Base-by-base conservation (phyloP, 345 rosid genomes). In the Garcia nutans region DNA sequence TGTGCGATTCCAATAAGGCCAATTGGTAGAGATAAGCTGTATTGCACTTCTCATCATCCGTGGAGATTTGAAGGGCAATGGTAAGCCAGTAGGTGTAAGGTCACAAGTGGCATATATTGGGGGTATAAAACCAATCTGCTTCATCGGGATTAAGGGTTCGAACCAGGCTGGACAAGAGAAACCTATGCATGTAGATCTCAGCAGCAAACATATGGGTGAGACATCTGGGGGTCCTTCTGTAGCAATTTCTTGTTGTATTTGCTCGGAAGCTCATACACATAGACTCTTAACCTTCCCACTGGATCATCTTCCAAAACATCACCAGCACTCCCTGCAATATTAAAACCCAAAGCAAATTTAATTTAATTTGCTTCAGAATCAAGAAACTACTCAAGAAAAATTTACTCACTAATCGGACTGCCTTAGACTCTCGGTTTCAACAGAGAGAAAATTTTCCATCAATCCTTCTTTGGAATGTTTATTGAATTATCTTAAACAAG, bases 161-260 rank as follows among this genome's bases (percentile, higher is more conserved):
- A 66, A 95, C 97, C n/a, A 96, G 87, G 42, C 97, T 95, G 7
- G 99, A 89, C 69, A 95, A 79, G 22, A 95, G 93, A 79, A 95
- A 93, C 72, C 97, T 85, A 71, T 95, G 99, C 97, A 93, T 93
- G 67, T 75, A 95, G 57, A 93, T 90, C 87, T 93, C 98, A 0
- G 98, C 98, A 63, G 99, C 99, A 85, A 95, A 95, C 99, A 95
- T 95, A 81, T 95, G 97, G 17, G 88, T 85, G 67, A 95, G 91
- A 79, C 99, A 95, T 85, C 99, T 86, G 23, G 97, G n/a, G 91
- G n/a, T 95, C 98, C 76, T 93, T 95, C 74, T 91, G 98, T 11
- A 93, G 97, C 49, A 93, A 74, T 69, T 93, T 95, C 88, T 90
- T 95, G 84, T 91, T 95, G 84, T 95, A 93, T 68, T 91, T 93